A percentile compares a stretch with the other conserved stretches of the same genome.
phyloP scores from a whole-genome alignment of 2,329 filamentous ascomycete species.

The Fonsecaea nubica region DNA sequence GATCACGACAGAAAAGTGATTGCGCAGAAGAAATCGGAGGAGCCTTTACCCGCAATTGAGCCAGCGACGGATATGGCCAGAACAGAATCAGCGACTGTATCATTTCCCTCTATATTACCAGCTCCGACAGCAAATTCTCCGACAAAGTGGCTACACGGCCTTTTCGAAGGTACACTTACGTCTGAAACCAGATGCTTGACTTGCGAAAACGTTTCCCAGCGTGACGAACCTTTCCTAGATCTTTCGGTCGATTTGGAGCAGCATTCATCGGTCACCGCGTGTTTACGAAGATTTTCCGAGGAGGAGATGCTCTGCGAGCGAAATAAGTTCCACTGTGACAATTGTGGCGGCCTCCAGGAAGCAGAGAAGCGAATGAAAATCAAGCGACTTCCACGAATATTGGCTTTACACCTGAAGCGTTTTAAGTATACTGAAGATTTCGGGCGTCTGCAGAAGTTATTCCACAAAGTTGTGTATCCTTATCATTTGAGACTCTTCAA shows the following conservation, averaged over 20 bases:
- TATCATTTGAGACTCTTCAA: conserved; percentile 97
- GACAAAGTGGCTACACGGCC: conserved; percentile 91
- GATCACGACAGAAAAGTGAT: conserved; percentile 69
- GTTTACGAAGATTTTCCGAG: conserved; percentile 91
- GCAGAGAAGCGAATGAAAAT: conserved; percentile 99
- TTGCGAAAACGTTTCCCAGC: conserved; percentile 92
- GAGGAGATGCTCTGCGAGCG: conserved; percentile 98
- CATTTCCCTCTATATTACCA: conserved; percentile 44
- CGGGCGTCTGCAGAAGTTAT: conserved; percentile 91
- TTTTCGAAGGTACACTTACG: conserved; percentile 92
- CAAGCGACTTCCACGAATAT: conserved; percentile 86
- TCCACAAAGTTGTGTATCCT: conserved; percentile 95
- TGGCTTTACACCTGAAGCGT: conserved; percentile 91
- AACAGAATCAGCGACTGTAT: conserved; percentile 57
- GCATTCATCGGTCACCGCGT: conserved; percentile 94
- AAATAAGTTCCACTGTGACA: conserved; percentile 99
- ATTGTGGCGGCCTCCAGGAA: conserved; percentile 93
- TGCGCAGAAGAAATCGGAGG: conserved; percentile 59
- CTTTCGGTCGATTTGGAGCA: conserved; percentile 94
- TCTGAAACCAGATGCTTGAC: conserved; percentile 97
- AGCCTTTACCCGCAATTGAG: conserved; percentile 45
- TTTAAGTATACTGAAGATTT: conserved; percentile 99
- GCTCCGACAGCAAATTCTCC: conserved; percentile 63
- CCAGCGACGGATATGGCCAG: conserved; percentile 55
- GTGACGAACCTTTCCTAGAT: conserved; percentile 95